phyloP scores from a whole-genome alignment of 2,329 filamentous ascomycete genomes.

The Aspergillus sp. region DNA sequence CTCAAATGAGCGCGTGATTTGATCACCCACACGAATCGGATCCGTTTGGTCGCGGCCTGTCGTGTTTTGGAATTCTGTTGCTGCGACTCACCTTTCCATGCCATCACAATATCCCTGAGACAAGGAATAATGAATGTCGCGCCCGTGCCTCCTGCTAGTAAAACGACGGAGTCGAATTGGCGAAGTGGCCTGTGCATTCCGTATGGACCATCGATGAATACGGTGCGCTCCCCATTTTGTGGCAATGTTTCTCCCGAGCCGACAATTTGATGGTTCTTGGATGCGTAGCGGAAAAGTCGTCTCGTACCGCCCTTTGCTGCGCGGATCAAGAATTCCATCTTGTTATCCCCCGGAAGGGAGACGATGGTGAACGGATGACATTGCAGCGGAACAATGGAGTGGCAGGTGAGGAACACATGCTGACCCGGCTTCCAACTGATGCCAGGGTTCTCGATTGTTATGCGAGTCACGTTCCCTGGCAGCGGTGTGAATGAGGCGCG shows the following conservation, averaged over 20 bases:
- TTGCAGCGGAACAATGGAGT: constrained; percentile 51
- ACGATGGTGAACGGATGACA: constrained; percentile 60
- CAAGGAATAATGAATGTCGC: constrained; percentile 53
- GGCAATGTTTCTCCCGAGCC: constrained; percentile 10
- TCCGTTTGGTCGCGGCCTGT: constrained; percentile 39
- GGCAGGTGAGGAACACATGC: constrained; percentile 56
- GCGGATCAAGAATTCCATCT: constrained; percentile 52
- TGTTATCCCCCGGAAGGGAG: constrained; percentile 49
- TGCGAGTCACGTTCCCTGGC: constrained; percentile 49
- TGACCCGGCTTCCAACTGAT: constrained; percentile 57
- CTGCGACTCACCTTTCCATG: constrained; percentile 33
- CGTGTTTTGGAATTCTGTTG: constrained; percentile 6
- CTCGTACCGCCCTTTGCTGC: constrained; percentile 48
- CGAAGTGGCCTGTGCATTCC: constrained; percentile 45
- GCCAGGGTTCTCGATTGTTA: constrained; percentile 50
- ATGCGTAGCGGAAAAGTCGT: constrained; percentile 46
- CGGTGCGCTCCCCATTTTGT: constrained; percentile 21
- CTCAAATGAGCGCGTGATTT: constrained; percentile 47
- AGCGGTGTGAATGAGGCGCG: constrained; percentile 44
- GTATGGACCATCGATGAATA: constrained; percentile 51
- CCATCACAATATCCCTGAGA: constrained; percentile 49
- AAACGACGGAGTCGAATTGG: constrained; percentile 55
- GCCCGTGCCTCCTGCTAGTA: constrained; percentile 56
- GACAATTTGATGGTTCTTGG: constrained; percentile 30
- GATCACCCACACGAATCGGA: constrained; percentile 55